Base-by-base conservation (phyloP, 768 basidiomycete species). In the Macrolepiota fuliginosa region DNA sequence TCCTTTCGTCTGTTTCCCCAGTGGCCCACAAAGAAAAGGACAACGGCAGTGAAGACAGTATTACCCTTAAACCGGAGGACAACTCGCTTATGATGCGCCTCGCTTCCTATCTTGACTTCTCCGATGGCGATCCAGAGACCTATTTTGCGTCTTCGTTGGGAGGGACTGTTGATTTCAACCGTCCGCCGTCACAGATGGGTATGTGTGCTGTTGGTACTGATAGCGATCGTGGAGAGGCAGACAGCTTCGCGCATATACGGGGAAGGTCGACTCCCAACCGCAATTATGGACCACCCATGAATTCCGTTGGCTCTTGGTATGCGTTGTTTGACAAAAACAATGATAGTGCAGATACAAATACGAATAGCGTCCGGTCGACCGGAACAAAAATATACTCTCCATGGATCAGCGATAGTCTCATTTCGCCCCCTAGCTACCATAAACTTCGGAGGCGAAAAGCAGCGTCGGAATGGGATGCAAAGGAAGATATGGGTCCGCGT, bases 391-490 rank as follows among this genome's bases (percentile, higher is more conserved):
- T 27, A 57, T 17, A 63, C 47, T 57, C 71, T 24, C 64, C 76
- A 12, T 80, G 79, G 79, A 65, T 74, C 51, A 76, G 74, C 17
- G 79, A 80, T 58, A 80, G 78, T 61, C 65, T 80, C 19, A 77
- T 80, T 42, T 80, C 79, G n/a, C 70, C 76, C 3, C 79, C 79
- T n/a, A 76, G 73, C 3, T 62, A 63, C 15, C 73, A 73, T 45
- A 51, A 62, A 45, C 65, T 60, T 24, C 61, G 62, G 54, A 64
- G 45, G 59, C 63, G 45, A 19, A n/a, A 50, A 24, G 40, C 2
- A 32, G 17, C 15, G 1, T n/a, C 22, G 5, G 60, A 0, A 35
- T 4, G 24, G 42, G 60, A 61, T 29, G 13, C 1, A 12, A 11
- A 24, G 13, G 58, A 54, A 25, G 45, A 55, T 37, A 39, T 37